Conservation (phyloP, 352 stramenopile species). For the Pseudoperonospora humuli region DNA sequence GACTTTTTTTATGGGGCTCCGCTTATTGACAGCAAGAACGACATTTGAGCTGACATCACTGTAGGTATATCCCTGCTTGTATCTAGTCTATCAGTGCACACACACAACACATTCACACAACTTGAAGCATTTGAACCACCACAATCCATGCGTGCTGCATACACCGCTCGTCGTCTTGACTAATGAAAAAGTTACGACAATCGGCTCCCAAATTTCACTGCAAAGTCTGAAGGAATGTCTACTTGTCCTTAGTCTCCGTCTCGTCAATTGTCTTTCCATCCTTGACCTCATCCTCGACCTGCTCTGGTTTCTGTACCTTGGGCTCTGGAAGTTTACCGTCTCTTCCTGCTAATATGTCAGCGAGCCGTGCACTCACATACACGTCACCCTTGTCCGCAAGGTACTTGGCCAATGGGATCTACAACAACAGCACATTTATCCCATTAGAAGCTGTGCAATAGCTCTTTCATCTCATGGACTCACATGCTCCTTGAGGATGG, state of each 20-base stretch:
- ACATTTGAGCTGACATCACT: conserved; percentile 10
- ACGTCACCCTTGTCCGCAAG: conserved; percentile 77
- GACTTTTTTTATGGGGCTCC: conserved; percentile 67
- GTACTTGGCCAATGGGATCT: conserved; percentile 71
- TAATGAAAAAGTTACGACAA: not conserved
- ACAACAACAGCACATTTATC: conserved; percentile 1
- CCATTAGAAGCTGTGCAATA: not conserved
- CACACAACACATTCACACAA: conserved; percentile 8
- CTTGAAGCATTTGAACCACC: conserved; percentile 16
- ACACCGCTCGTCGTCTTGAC: conserved; percentile 11
- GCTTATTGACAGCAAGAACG: conserved; percentile 46
- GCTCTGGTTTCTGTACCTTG: conserved; percentile 14
- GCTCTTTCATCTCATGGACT: not conserved
- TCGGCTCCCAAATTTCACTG: not conserved
- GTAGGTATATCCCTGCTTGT: conserved; percentile 6
- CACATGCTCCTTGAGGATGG: conserved; percentile 49
- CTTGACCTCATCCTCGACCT: conserved; percentile 6
- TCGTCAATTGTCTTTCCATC: conserved; percentile 6
- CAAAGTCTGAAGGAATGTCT: conserved; percentile 4
- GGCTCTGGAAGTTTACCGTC: conserved; percentile 21
- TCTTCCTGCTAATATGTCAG: conserved; percentile 46
- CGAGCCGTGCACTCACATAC: conserved; percentile 47
- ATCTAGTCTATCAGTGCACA: conserved; percentile 6
- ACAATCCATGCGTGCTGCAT: conserved; percentile 13
- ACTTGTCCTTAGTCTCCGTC: conserved; percentile 18